phyloP scores from a whole-genome alignment of 2,329 filamentous ascomycete species.

The Cladophialophora exuberans region DNA sequence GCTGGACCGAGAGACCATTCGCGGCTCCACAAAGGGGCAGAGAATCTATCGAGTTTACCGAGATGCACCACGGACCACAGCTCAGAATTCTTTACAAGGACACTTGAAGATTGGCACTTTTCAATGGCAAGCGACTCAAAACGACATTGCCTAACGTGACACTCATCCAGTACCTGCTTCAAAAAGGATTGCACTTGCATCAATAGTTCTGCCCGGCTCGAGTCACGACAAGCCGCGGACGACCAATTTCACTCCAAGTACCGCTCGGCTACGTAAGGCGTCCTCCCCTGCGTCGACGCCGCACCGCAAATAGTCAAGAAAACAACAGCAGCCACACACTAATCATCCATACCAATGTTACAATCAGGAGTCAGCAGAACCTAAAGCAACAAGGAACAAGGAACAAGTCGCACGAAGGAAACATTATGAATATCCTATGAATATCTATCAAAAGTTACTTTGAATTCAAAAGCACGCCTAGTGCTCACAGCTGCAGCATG shows the following conservation, averaged over 20 bases:
- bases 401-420: too few species aligned
- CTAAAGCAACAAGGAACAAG: neutral
- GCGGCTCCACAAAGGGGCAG: too few species aligned
- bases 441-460: too few species aligned
- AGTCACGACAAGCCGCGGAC: neutral
- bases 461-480: too few species aligned
- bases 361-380: neutral
- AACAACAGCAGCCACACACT: neutral
- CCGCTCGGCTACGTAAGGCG: neutral
- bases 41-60: too few species aligned
- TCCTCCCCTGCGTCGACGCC: neutral
- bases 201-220: slow-evolving; percentile 6
- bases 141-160: neutral
- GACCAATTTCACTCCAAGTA: neutral
- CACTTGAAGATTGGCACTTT: too few species aligned
- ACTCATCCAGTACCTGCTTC: slow-evolving; percentile 18
- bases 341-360: slow-evolving; percentile 13
- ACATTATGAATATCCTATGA: too few species aligned
- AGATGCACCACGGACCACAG: too few species aligned
- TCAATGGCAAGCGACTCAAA: neutral
- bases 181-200: slow-evolving; percentile 18
- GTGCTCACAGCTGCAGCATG: too few species aligned
- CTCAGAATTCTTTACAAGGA: neutral
- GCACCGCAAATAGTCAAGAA: neutral
- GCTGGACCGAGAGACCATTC: too few species aligned